Conservation (phyloP, 352 stramenopile species). For the Pythium graminicola region DNA sequence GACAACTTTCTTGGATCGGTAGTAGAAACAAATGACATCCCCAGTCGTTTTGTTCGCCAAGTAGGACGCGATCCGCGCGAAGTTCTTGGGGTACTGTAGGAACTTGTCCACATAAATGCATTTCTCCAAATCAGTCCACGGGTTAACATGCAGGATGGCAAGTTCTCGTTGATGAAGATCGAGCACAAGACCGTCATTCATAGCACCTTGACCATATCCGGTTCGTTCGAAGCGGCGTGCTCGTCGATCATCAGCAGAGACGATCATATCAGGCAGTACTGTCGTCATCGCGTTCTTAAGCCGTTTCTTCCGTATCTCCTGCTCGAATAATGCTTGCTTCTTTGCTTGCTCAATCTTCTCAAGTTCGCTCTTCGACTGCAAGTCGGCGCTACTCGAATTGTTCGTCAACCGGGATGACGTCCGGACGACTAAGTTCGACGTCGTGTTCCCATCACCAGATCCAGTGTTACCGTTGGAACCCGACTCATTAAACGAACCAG, state of each 20-base stretch:
- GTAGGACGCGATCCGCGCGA: constrained; percentile 93
- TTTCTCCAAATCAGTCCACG: constrained; percentile 98
- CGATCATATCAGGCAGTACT: constrained; percentile 81
- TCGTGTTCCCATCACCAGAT: constrained; percentile 13
- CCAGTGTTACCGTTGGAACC: neutral
- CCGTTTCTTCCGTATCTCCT: constrained; percentile 76
- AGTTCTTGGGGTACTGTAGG: constrained; percentile 98
- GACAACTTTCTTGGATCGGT: constrained; percentile 96
- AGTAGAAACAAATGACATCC: constrained; percentile 98
- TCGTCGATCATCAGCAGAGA: constrained; percentile 46
- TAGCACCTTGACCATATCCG: constrained; percentile 52
- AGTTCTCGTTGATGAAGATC: constrained; percentile 65
- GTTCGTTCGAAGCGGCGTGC: constrained; percentile 45
- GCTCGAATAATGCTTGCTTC: constrained; percentile 61
- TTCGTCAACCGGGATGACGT: constrained; percentile 82
- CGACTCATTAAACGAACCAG: neutral
- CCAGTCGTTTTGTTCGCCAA: constrained; percentile 94
- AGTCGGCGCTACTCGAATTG: constrained; percentile 65
- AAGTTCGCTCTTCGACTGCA: constrained; percentile 64
- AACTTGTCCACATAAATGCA: constrained; percentile 99
- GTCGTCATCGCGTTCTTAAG: constrained; percentile 79
- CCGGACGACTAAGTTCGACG: constrained; percentile 38
- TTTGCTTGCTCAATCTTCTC: constrained; percentile 82
- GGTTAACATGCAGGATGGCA: constrained; percentile 82
- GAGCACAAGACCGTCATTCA: constrained; percentile 51